A percentile compares a stretch with the other conserved stretches of the same genome.
Evolutionary conservation across 495 filamentous ascomycete genomes (phyloP).

Genomic region (Lasiosphaeriaceae sp.): DNA sequence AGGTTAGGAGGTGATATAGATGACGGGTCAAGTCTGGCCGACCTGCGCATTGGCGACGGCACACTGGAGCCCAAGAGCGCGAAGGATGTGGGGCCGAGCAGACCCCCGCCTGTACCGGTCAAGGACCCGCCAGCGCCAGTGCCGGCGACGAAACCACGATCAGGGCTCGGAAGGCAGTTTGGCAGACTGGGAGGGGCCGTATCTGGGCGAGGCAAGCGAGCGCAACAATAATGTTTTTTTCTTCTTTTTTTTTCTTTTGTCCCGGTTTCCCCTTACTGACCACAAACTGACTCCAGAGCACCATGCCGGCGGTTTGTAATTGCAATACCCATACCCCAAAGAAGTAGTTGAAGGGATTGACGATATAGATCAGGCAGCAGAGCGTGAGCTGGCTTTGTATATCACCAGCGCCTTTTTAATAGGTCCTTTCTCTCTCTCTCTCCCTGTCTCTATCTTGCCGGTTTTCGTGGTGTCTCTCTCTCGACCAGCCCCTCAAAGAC

Average conservation of each 20-base stretch:
- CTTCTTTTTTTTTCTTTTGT: conserved; percentile 11
- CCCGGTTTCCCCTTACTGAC: conserved; percentile 5
- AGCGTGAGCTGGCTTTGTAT: not conserved
- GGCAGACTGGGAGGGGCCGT: conserved; percentile 65
- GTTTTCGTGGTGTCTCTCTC: conserved; percentile 46
- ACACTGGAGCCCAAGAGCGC: conserved; percentile 26
- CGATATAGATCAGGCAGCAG: not conserved
- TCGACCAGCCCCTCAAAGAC: conserved; percentile 63
- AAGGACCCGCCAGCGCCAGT: conserved; percentile 38
- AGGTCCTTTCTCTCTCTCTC: not conserved
- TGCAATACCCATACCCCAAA: conserved; percentile 6
- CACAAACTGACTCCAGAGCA: conserved; percentile 16
- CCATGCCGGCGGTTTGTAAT: conserved; percentile 11
- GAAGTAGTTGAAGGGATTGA: not conserved
- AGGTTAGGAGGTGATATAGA: conserved; percentile 36
- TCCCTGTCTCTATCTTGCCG: conserved; percentile 2
- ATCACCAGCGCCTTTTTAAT: not conserved
- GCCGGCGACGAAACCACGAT: conserved; percentile 53
- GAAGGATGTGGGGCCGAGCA: conserved; percentile 6
- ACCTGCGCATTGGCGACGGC: conserved; percentile 45
- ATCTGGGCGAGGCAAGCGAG: conserved; percentile 51
- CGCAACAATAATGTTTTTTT: conserved; percentile 30
- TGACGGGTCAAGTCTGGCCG: conserved; percentile 34
- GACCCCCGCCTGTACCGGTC: conserved; percentile 34
- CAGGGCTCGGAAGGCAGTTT: conserved; percentile 63